Conservation (phyloP, 73 alveolate genomes). For the Tetrahymena borealis region DNA sequence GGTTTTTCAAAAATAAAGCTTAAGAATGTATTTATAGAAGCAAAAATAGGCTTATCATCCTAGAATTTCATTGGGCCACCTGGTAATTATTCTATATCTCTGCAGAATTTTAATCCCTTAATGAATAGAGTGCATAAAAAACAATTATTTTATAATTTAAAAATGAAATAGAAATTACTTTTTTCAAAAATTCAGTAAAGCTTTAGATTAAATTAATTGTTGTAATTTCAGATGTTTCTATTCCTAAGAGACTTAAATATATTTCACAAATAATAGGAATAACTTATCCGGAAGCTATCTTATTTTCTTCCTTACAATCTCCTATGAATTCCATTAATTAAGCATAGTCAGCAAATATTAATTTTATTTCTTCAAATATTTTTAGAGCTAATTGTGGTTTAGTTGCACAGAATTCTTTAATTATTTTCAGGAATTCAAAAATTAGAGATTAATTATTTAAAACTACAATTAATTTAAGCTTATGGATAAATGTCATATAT, state of each 20-base stretch:
- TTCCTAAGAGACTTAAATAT: not conserved
- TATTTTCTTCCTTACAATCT: not conserved
- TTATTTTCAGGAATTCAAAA: not conserved
- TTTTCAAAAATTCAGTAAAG: not conserved
- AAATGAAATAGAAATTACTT: not conserved
- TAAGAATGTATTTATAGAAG: not conserved
- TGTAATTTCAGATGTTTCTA: not conserved
- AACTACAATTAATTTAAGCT: not conserved
- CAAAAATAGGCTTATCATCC: not conserved
- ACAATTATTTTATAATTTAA: not conserved
- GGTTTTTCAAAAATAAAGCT: not conserved
- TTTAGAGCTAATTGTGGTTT: not conserved
- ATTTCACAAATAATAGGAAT: not conserved
- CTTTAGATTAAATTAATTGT: not conserved
- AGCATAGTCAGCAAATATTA: not conserved
- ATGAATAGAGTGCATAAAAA: not conserved
- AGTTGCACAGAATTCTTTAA: not conserved
- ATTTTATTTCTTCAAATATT: not conserved
- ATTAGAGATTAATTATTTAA: not conserved
- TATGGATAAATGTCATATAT: not conserved
- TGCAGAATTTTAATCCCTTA: not conserved
- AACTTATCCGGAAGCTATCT: not conserved
- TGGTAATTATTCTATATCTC: not conserved
- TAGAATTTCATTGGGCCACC: not conserved
- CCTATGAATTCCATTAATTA: not conserved